Evolutionary conservation across 2,329 filamentous ascomycete genomes (phyloP).

Genomic region (Fusarium sp.): DNA sequence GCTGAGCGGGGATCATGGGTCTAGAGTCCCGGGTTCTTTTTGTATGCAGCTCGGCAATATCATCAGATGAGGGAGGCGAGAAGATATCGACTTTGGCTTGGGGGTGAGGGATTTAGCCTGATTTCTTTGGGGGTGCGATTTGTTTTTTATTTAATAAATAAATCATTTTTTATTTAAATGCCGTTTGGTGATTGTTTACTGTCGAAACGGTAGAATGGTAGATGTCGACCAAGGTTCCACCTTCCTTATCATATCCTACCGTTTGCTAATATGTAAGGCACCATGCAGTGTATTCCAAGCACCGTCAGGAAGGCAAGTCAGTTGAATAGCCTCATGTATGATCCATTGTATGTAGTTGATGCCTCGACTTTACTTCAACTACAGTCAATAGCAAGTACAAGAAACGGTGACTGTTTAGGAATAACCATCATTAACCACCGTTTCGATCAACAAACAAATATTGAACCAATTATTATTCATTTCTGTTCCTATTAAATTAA

Average conservation of each 20-base stretch:
- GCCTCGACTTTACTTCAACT: too few relatives aligned
- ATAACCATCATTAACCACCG: slow-evolving; percentile 24
- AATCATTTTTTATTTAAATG: not conserved
- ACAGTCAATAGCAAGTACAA: not conserved
- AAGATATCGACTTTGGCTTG: slow-evolving; percentile 3
- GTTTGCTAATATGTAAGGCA: not conserved
- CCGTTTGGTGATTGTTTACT: not conserved
- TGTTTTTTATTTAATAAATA: not conserved
- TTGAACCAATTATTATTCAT: slow-evolving; percentile 25
- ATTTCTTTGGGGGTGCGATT: slow-evolving; percentile 2
- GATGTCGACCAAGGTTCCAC: not conserved
- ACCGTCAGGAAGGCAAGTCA: not conserved
- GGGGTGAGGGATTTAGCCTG: slow-evolving; percentile 25
- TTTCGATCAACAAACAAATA: slow-evolving; percentile 25
- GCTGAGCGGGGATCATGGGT: slow-evolving; percentile 26
- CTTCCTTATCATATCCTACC: not conserved
- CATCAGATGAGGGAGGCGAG: slow-evolving; percentile 29
- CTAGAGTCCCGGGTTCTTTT: slow-evolving; percentile 21
- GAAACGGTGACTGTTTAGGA: slow-evolving; percentile 38
- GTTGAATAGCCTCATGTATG: not conserved
- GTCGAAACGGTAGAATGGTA: slow-evolving; percentile 22
- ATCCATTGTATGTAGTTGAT: too few relatives aligned
- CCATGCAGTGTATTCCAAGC: not conserved
- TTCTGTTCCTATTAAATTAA: not conserved
- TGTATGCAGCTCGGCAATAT: slow-evolving; percentile 22